phyloP scores from a whole-genome alignment of 148 eudicot species.

The Chenopodium album region DNA sequence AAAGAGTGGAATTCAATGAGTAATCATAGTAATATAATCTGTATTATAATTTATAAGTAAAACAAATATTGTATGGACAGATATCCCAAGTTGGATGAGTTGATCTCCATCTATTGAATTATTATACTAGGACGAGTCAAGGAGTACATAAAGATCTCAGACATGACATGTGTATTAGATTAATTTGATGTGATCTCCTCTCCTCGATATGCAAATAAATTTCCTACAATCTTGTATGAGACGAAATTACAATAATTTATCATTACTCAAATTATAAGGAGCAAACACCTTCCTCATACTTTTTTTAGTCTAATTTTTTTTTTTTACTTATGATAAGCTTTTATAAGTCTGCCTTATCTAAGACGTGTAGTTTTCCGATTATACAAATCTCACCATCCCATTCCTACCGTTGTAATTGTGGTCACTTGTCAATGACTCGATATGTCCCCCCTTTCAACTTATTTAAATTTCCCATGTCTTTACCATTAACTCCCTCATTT shows the following conservation, averaged over 20 bases:
- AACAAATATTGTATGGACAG: neutral
- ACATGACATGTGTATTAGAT: constrained; percentile 24
- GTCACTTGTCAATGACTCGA: constrained; percentile 5
- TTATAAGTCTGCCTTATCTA: too few relatives aligned
- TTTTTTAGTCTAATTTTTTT: accelerated
- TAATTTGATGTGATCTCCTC: constrained; percentile 20
- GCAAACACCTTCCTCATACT: too few relatives aligned
- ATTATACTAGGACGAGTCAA: constrained; percentile 4
- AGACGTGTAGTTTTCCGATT: neutral
- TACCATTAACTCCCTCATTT: constrained; percentile 2
- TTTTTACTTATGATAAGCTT: too few relatives aligned
- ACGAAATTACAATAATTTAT: neutral
- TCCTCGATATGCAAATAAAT: neutral
- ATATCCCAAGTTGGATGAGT: neutral
- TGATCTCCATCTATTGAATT: constrained; percentile 10
- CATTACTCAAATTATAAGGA: too few relatives aligned
- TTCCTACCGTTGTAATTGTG: neutral
- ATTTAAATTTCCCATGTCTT: constrained; percentile 19
- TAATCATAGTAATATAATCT: too few relatives aligned
- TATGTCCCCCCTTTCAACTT: neutral
- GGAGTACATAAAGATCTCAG: neutral
- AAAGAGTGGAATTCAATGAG: too few relatives aligned
- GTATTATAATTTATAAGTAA: too few relatives aligned
- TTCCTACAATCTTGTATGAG: neutral
- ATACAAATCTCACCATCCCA: neutral